Percentiles rank a stretch among this genome's conserved stretches.
phyloP scores from a whole-genome alignment of 2,329 filamentous ascomycete species.

The Xylaria sp. region DNA sequence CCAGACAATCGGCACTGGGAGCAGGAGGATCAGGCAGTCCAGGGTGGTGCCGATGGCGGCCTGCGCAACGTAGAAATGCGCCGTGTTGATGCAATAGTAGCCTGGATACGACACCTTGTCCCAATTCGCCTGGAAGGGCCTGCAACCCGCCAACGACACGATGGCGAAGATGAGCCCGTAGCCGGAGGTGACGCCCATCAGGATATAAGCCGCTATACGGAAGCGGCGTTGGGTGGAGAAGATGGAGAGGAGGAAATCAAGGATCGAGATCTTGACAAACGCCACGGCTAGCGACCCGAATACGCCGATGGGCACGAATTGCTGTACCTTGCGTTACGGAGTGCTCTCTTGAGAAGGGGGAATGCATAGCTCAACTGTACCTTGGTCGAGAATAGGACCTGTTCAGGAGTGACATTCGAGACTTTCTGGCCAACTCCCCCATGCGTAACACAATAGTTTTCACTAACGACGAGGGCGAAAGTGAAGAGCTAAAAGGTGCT shows the following conservation, averaged over 20 bases:
- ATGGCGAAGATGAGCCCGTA: slow-evolving; percentile 9
- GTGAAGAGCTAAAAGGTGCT: neutral
- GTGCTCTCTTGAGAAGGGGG: neutral
- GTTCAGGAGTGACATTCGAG: neutral
- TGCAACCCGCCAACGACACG: slow-evolving; percentile 8
- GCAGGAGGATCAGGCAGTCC: neutral
- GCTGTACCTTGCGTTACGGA: neutral
- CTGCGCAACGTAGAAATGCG: slow-evolving; percentile 10
- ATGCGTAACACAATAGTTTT: neutral
- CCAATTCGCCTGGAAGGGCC: slow-evolving; percentile 12
- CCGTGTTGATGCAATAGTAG: slow-evolving; percentile 11
- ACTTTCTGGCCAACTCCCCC: neutral
- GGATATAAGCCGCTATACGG: slow-evolving; percentile 1
- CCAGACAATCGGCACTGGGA: neutral
- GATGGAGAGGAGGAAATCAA: slow-evolving; percentile 12
- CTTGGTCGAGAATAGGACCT: neutral
- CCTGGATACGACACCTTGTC: slow-evolving; percentile 10
- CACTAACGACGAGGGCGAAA: neutral
- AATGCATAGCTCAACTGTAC: neutral
- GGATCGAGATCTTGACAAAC: slow-evolving; percentile 14
- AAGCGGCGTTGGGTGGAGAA: slow-evolving; percentile 8
- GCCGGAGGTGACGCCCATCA: neutral
- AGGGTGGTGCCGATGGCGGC: slow-evolving; percentile 5
- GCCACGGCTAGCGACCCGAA: slow-evolving; percentile 9
- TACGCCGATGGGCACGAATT: slow-evolving; percentile 2